Base-by-base conservation (phyloP, 441 rosid species). In the Pelargonium citronellum region DNA sequence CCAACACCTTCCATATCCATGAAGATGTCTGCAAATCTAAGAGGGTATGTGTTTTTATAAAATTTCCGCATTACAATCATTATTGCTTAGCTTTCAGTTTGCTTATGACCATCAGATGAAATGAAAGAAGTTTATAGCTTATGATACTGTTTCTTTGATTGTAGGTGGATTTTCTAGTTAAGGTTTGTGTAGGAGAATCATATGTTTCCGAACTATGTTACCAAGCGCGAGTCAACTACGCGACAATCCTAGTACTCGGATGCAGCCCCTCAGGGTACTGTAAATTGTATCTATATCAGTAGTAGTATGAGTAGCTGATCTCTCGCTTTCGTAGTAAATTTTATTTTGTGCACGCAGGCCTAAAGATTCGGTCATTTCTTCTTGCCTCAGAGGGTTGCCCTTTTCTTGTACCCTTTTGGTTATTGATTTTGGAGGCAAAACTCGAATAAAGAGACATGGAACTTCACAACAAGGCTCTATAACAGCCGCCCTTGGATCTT, bases 21-120 rank as follows among this genome's bases (percentile, higher is more conserved):
- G 84, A 81, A 77, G 83, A 83, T 74, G 67, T 77, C 60, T 83
- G 83, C 74, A 79, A 71, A 75, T 73, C 81, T 66, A 81, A 75
- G 71, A 69, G 71, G 83, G 86, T 80, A 74, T 0, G 1, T 39
- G 43, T 7, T 6, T 39, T 6, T 39, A 39, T 39, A 39, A 0
- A 6, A 7, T 39, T 39, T 39, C 43, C 9, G 7, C 43, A 39
- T 24, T 8, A 3, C 30, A 12, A n/a, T 5, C 58, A 5, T 1
- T 17, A 64, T 44, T 11, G 27, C 55, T 47, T 47, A 9, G 55
- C 55, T 47, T 47, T 47, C 55, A 47, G 15, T 47, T 47, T 49
- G n/a, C 58, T 3, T 51, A 11, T 51, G 11, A 64, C 12, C 22
- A 27, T 67, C 37, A 67, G 30, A 67, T 24, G 47, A 10, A 70